A percentile compares a stretch with the other conserved stretches of the same genome.
Conservation (phyloP, 164 flowering plant genomes). For the Tetracentron sinense region DNA sequence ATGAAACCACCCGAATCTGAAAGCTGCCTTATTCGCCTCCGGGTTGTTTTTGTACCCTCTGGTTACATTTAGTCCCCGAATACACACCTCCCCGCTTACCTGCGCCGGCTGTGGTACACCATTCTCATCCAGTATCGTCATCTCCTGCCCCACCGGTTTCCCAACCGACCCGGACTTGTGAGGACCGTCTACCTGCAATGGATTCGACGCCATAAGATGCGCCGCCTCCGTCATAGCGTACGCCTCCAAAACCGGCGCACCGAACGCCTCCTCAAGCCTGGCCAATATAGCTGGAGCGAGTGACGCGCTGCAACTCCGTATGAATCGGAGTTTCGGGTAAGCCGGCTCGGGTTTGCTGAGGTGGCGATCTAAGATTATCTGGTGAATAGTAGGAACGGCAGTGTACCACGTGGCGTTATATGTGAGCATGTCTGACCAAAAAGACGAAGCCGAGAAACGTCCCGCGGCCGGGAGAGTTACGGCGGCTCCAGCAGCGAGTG, state of each 20-base stretch:
- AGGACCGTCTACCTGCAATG: conserved; percentile 62
- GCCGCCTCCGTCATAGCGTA: conserved; percentile 63
- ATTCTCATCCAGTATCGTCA: conserved; percentile 66
- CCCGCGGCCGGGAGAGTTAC: conserved; percentile 83
- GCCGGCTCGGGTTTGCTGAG: conserved; percentile 35
- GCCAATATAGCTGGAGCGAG: conserved; percentile 46
- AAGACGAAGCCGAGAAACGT: conserved; percentile 85
- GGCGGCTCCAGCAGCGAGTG: conserved; percentile 72
- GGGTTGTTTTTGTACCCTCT: conserved; percentile 88
- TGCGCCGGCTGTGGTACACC: conserved; percentile 42
- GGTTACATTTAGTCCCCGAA: conserved; percentile 81
- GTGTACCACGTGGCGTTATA: conserved; percentile 93
- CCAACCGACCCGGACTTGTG: conserved; percentile 90
- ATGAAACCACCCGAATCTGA: conserved; percentile 85
- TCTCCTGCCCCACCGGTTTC: conserved; percentile 79
- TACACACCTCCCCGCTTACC: conserved; percentile 78
- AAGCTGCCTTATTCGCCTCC: conserved; percentile 69
- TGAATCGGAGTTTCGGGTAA: conserved; percentile 63
- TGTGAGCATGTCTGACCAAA: conserved; percentile 73
- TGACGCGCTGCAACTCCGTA: conserved; percentile 63
- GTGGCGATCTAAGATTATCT: conserved; percentile 83
- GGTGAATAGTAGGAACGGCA: conserved; percentile 94
- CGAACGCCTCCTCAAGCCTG: conserved; percentile 53
- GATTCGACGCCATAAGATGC: conserved; percentile 75
- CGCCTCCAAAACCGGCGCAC: conserved; percentile 64